Percentiles rank a stretch among this genome's conserved stretches.
phyloP scores from a whole-genome alignment of 148 eudicot genomes.

The Rhododendron mucronatum region DNA sequence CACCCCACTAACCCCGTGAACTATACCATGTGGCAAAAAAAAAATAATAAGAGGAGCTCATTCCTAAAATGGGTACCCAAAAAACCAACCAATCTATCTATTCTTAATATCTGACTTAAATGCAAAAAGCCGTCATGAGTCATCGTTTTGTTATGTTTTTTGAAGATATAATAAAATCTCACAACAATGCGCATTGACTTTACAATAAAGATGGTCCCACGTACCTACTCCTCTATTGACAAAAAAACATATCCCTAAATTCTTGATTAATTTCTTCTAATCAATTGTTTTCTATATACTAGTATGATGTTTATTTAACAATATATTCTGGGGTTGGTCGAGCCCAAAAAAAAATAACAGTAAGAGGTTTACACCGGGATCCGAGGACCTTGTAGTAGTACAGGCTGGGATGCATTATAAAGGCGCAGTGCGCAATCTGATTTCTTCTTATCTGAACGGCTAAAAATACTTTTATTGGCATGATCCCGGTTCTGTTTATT shows the following conservation, averaged over 20 bases:
- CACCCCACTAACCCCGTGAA: too few relatives aligned
- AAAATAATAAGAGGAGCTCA: too few relatives aligned
- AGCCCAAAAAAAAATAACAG: not conserved
- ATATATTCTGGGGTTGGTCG: not conserved
- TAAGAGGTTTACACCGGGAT: too few relatives aligned
- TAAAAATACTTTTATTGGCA: not conserved
- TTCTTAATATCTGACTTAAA: not conserved
- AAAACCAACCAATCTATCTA: not conserved
- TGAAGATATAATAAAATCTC: not conserved
- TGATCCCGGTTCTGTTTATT: too few relatives aligned
- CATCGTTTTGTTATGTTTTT: not conserved
- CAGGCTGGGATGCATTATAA: too few relatives aligned
- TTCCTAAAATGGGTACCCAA: not conserved
- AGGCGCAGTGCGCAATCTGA: not conserved
- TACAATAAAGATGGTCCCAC: slow-evolving; percentile 3
- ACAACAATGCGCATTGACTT: slow-evolving; percentile 13
- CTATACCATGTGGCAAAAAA: too few relatives aligned
- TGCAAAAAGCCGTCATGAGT: not conserved
- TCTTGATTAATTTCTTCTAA: not conserved
- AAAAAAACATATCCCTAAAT: not conserved
- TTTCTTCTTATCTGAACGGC: too few relatives aligned
- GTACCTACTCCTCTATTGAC: slow-evolving; percentile 16
- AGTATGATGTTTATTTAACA: not conserved
- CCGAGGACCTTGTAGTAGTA: too few relatives aligned
- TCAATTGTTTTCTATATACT: not conserved